These are phyloP conservation scores for Maudiozyma barnettii DNA, from an alignment of 805 yeast species.

Conservation along the genomic window DNA sequence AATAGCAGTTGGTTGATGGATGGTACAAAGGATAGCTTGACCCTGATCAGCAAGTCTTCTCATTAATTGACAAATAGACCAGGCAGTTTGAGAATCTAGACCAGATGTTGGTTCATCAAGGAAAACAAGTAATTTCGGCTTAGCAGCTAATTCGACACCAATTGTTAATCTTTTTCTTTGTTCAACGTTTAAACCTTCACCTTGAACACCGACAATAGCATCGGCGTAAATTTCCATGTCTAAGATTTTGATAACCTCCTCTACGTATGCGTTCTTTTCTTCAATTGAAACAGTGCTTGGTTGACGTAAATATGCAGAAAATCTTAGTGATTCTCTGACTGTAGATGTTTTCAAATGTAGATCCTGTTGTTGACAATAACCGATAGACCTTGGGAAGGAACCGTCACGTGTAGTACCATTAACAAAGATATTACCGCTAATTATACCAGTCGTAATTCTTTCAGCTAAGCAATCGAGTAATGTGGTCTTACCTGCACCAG, in stretches of 20 bases:
- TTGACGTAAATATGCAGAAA: constrained; percentile 61
- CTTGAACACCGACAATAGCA: constrained; percentile 60
- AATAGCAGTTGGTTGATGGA: constrained; percentile 71
- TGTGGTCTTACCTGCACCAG: constrained; percentile 82
- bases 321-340: constrained; percentile 63
- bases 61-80: constrained; percentile 52
- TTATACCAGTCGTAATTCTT: constrained; percentile 60
- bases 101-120: constrained; percentile 63
- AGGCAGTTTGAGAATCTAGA: constrained; percentile 46
- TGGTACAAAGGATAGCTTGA: constrained; percentile 59
- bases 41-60: constrained; percentile 50
- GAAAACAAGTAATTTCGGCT: constrained; percentile 46
- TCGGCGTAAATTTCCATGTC: constrained; percentile 58
- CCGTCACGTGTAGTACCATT: constrained; percentile 51
- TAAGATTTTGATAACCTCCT: constrained; percentile 48
- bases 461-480: constrained; percentile 61
- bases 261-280: constrained; percentile 60
- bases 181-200: constrained; percentile 53
- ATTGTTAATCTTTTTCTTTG: constrained; percentile 51
- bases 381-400: constrained; percentile 54
- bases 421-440: constrained; percentile 58
- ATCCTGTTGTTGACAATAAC: constrained; percentile 74
- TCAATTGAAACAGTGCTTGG: constrained; percentile 39
- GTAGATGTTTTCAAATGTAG: constrained; percentile 56
- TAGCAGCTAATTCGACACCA: constrained; percentile 57